Evolutionary conservation across 192 early-diverging fungal genomes (phyloP), one percentile per base, ranked within the genome.

Genomic region (Backusella psychrophila): DNA sequence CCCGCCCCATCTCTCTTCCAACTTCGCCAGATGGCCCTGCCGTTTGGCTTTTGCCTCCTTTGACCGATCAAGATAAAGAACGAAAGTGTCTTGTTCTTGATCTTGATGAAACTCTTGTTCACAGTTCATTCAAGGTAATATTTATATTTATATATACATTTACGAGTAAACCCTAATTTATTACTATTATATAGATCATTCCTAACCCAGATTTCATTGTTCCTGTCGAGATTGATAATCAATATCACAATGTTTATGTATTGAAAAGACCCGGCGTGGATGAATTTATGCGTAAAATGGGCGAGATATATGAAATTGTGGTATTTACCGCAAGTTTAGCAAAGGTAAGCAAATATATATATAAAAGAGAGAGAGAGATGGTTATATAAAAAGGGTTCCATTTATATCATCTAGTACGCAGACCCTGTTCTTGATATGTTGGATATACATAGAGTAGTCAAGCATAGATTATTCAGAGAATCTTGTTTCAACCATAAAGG

Each of bases 71-170:
- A 71, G 91, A 95, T 72, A 69, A 71, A 44, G 92, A 93, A 6
- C 90, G 89, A 80, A 99, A 98, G 79, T 97, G 95, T 77, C 87
- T 99, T 35, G 97, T 99, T 19, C 89, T 99, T 42, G 97, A 99
- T 85, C 86, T 98, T 75, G 97, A 99, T 86, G 97, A 99, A 78
- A 99, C 97, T 0, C 89, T 99, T 15, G 95, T 99, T 26, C 97
- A 99, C 82, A 95, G 93, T 83, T 96, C 95, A 23, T 98, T 99
- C 89, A 95, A 94, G 89, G 89, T 88, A 82, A 73, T 31, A 33
- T 41, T 33, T 68, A 19, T 74, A 42, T 69, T 17, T 19, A 39
- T 35, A 4, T 6, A 17, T 66, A 6, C 2, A 66, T 14, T 12
- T 26, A 41, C 1, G 42, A 44, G 14, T 44, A 44, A 44, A 4